Percentiles rank a stretch among this genome's conserved stretches.
Conservation (phyloP, 306 rosid species). For the Dryas drummondii region DNA sequence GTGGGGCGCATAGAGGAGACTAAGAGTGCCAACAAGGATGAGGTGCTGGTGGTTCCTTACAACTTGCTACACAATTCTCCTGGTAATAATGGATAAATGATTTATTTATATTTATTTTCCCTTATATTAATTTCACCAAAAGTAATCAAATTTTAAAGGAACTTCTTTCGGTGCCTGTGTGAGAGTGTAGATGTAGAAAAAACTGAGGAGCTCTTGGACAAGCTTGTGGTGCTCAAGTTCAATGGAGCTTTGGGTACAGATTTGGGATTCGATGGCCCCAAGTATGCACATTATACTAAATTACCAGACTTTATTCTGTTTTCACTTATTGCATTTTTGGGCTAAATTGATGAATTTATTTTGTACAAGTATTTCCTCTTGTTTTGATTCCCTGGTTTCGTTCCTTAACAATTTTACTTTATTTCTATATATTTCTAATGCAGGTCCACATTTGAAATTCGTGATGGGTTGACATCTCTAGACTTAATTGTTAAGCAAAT, state of each 20-base stretch:
- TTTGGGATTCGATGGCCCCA: conserved; percentile 57
- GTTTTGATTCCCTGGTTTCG: conserved; percentile 5
- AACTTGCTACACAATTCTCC: conserved; percentile 8
- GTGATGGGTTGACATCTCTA: conserved; percentile 50
- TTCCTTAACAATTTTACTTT: conserved; percentile 2
- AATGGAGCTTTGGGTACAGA: conserved; percentile 39
- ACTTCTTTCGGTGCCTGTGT: neutral
- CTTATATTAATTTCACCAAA: neutral
- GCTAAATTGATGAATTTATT: neutral
- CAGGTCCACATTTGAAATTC: conserved; percentile 49
- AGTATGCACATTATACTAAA: conserved; percentile 33
- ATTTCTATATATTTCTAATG: conserved; percentile 19
- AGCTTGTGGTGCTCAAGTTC: conserved; percentile 68
- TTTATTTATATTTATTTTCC: neutral
- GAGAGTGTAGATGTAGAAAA: conserved; percentile 42
- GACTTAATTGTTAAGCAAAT: conserved; percentile 62
- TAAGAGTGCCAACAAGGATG: conserved; percentile 33
- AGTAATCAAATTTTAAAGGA: neutral
- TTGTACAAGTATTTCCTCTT: neutral
- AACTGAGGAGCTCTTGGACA: conserved; percentile 59
- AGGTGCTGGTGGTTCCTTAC: conserved; percentile 50
- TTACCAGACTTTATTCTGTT: neutral
- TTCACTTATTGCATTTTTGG: neutral
- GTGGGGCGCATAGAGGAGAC: conserved; percentile 33
- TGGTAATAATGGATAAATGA: neutral